Conservation (phyloP, 176 grass and related monocot genomes). For the Alopecurus myosuroides region DNA sequence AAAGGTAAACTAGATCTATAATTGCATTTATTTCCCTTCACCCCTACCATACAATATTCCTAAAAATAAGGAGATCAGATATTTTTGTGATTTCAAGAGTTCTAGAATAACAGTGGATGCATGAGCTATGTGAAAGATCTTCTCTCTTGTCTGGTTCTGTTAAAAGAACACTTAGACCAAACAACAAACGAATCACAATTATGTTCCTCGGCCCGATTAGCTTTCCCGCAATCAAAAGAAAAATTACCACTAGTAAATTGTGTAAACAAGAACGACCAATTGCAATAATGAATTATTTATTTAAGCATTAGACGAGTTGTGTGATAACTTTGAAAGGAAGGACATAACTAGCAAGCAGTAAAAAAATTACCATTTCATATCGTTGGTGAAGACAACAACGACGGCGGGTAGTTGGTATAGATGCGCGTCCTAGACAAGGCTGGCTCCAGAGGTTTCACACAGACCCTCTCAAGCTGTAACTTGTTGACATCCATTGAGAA, state of each 20-base stretch:
- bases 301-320: not conserved
- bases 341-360: not conserved
- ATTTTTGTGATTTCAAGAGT: not conserved
- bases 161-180: not conserved
- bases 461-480: conserved; percentile 13
- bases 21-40: not conserved
- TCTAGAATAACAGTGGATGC: not conserved
- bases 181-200: not conserved
- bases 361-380: conserved; percentile 14
- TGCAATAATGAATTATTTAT: not conserved
- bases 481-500: conserved; percentile 23
- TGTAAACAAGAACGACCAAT: not conserved
- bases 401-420: conserved; percentile 32
- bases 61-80: not conserved
- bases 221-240: not conserved
- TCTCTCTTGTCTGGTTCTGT: not conserved
- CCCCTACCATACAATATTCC: not conserved
- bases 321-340: not conserved
- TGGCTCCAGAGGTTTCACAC: not conserved
- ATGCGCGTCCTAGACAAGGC: not conserved
- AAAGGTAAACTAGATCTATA: not conserved
- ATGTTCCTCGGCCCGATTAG: not conserved
- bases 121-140: not conserved
- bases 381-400: not conserved
- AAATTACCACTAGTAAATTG: not conserved